Conservation (phyloP, 257 asterid genomes). For the Linderniella brevidens region DNA sequence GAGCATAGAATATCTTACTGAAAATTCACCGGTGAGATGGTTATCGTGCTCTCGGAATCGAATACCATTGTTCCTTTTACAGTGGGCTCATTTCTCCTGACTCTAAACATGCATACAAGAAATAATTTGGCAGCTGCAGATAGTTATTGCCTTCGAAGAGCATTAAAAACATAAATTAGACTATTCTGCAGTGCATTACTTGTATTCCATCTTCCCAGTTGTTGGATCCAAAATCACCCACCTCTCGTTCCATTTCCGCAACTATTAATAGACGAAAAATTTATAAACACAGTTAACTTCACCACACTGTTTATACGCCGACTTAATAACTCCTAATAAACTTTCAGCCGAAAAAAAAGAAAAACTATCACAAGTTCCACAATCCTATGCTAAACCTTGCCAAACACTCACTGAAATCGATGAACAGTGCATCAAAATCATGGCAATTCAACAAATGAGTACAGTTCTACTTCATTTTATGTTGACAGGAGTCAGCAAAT, state of each 20-base stretch:
- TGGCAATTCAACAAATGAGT: too few relatives aligned
- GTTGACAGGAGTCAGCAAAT: too few relatives aligned
- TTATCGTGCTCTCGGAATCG: constrained; percentile 86
- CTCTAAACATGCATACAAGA: constrained; percentile 26
- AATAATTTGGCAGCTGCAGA: not conserved
- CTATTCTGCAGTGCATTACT: constrained; percentile 31
- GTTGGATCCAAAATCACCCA: constrained; percentile 98
- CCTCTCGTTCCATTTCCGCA: constrained; percentile 96
- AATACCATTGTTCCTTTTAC: constrained; percentile 74
- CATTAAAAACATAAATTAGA: not conserved
- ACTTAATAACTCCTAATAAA: too few relatives aligned
- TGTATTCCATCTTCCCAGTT: constrained; percentile 96
- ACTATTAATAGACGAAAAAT: constrained; percentile 28
- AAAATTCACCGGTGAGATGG: constrained; percentile 89
- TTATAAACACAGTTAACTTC: constrained; percentile 8
- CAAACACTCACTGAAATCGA: too few relatives aligned
- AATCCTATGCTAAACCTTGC: too few relatives aligned
- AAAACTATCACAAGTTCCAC: too few relatives aligned
- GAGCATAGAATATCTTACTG: constrained; percentile 38
- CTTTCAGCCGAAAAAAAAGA: too few relatives aligned
- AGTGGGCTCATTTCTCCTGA: constrained; percentile 75
- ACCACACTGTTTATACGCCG: too few relatives aligned
- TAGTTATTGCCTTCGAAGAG: not conserved
- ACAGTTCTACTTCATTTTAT: too few relatives aligned
- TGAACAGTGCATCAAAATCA: too few relatives aligned